Evolutionary conservation across 371 early-diverging fungal species (phyloP).

Genomic region (Actinomucor elegans): DNA sequence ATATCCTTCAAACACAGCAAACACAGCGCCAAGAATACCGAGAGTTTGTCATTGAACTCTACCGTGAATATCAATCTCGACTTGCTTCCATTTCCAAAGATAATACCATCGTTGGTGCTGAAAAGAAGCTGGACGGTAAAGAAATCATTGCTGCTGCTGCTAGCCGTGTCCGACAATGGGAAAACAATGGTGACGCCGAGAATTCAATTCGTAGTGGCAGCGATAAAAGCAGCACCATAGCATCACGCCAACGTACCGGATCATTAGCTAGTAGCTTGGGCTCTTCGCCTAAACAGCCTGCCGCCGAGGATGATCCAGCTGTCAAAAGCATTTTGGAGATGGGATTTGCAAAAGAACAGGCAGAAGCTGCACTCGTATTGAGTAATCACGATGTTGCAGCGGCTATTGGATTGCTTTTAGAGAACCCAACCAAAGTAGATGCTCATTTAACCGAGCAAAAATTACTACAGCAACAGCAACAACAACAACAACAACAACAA

Average conservation of each 20-base stretch:
- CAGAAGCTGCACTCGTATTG: conserved; percentile 60
- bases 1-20: conserved; percentile 57
- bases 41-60: conserved; percentile 68
- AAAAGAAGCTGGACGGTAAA: conserved; percentile 51
- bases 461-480: background rate
- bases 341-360: conserved; percentile 71
- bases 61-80: conserved; percentile 51
- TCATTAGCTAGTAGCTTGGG: conserved; percentile 5
- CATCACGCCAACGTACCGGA: background rate
- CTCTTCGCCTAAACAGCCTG: background rate
- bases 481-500: conserved; percentile 1
- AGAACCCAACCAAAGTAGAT: conserved; percentile 56
- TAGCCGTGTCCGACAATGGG: conserved; percentile 21
- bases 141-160: conserved; percentile 52
- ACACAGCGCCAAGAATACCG: conserved; percentile 67
- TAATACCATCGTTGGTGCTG: background rate
- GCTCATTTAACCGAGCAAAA: conserved; percentile 38
- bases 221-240: background rate
- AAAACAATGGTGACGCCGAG: background rate
- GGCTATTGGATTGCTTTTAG: conserved; percentile 62
- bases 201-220: background rate
- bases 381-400: conserved; percentile 59
- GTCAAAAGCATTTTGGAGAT: conserved; percentile 62
- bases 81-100: conserved; percentile 19
- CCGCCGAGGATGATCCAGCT: background rate